Base-by-base conservation (phyloP, 2,329 filamentous ascomycete genomes). In the Myriosclerotinia scirpicola region DNA sequence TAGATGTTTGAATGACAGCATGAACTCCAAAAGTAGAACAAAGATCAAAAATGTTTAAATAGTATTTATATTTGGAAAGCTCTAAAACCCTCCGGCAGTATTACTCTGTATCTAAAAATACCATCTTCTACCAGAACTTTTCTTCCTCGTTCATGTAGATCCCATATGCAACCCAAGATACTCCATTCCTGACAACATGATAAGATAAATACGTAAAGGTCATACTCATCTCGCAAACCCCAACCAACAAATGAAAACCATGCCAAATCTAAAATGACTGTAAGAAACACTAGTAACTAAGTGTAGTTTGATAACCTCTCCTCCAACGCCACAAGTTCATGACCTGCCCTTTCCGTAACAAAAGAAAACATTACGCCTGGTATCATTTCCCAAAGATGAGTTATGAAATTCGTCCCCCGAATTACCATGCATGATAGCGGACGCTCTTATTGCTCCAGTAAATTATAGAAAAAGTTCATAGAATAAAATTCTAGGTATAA, bases 351-450 rank as follows among this genome's bases (percentile, higher is more conserved):
- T 36, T 36, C 26, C 36, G 8, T 56, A 42, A 17, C 6, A 2
- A 44, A 40, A 44, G 12, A 17, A 54, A 15, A 30, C 30, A 46
- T 50, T 60, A 50, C 54, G 44, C 63, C 56, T 60, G 36, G 48
- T 63, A 64, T 67, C 34, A 44, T 65, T 50, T 52, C 20, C 64
- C 64, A 36, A 54, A 53, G 17, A 26, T 54, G 44, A 38, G n/a
- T 42, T 46, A 15, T 60, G 56, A 63, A 58, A 64, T 38, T 42
- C 30, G 34, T 46, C 38, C 22, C 42, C 30, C 44, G 5, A 20
- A 26, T 5, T 5, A 60, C 34, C 42, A 34, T 42, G 1, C 22
- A 26, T 2, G 11, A n/a, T 7, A 17, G 34, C 26, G 15, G 22
- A 7, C 22, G 17, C 30, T 52, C 22, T 42, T 40, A n/a, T 48